phyloP scores from a whole-genome alignment of 148 eudicot genomes.

The Camellia granthamiana region DNA sequence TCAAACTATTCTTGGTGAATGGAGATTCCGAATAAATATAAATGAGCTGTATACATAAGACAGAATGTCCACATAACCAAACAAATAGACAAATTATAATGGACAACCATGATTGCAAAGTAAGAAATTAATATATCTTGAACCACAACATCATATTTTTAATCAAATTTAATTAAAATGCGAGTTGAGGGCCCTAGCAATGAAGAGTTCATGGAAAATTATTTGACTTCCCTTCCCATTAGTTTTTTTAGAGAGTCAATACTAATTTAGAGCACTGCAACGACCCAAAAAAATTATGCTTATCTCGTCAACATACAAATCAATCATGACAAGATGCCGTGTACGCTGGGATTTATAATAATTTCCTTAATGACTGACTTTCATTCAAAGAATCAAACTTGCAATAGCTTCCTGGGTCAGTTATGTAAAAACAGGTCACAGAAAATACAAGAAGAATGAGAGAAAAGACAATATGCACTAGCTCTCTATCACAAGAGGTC shows the following conservation, averaged over 20 bases:
- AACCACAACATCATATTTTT: background rate
- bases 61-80: constrained; percentile 7
- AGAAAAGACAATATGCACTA: constrained; percentile 3
- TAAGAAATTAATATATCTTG: constrained; percentile 4
- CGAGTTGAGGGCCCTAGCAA: constrained; percentile 20
- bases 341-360: background rate
- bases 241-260: constrained; percentile 2
- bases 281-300: background rate
- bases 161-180: constrained; percentile 5
- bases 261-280: constrained; percentile 7
- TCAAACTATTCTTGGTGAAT: background rate
- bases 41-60: background rate
- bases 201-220: constrained; percentile 5
- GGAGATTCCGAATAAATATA: background rate
- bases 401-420: background rate
- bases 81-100: constrained; percentile 24
- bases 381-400: background rate
- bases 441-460: background rate
- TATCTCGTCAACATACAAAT: background rate
- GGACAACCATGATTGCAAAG: constrained; percentile 12
- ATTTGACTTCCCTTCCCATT: background rate
- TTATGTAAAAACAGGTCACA: background rate
- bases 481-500: constrained; percentile 6
- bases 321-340: background rate
- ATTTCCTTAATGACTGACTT: background rate